A percentile compares a stretch with the other conserved stretches of the same genome.
Conservation (phyloP, 306 rosid genomes). For the Corylus americana region DNA sequence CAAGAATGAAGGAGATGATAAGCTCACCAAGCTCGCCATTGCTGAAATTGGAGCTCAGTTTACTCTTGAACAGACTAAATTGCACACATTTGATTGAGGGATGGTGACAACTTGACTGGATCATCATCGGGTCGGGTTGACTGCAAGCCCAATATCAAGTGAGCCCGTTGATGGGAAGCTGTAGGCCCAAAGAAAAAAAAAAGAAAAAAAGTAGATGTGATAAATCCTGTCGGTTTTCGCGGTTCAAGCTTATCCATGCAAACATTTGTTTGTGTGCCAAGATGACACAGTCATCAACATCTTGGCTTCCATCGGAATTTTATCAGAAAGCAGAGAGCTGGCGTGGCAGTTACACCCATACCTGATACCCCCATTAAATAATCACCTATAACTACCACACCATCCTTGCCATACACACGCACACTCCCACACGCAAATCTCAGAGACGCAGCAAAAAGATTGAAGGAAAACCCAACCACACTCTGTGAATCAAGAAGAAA, state of each 20-base stretch:
- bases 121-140: neutral
- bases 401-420: neutral
- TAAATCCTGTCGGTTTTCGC: neutral
- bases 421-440: neutral
- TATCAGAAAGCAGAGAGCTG: slow-evolving; percentile 5
- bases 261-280: neutral
- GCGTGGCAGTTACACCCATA: slow-evolving; percentile 24
- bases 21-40: slow-evolving; percentile 55
- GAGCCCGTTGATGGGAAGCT: neutral
- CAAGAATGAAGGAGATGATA: slow-evolving; percentile 42
- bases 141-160: neutral
- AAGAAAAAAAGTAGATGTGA: too few species aligned
- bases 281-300: neutral
- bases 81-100: neutral
- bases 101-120: neutral
- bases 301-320: slow-evolving; percentile 12
- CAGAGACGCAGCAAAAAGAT: neutral
- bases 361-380: neutral
- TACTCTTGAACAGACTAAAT: neutral
- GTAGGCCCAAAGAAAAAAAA: neutral
- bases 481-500: slow-evolving; percentile 18
- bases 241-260: slow-evolving; percentile 33
- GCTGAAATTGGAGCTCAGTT: neutral
- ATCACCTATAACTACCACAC: neutral
- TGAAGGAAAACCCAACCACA: neutral